Evolutionary conservation across 2,329 filamentous ascomycete genomes (phyloP), one percentile per base, ranked within the genome.

Genomic region (Botryotinia narcissicola): DNA sequence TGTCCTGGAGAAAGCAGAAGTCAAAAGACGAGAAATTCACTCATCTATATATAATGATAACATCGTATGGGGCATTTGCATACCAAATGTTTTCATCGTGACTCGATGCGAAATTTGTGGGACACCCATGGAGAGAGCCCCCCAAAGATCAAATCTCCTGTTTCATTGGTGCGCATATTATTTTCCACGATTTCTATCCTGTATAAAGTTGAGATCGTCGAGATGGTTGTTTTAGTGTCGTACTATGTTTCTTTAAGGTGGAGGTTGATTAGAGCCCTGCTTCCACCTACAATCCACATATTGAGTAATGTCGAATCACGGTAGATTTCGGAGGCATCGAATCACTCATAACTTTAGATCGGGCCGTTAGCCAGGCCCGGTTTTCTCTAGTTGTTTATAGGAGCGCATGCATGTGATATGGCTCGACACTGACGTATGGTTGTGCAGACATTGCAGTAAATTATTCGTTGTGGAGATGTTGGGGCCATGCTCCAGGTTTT

Each of bases 81-180:
- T n/a, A 25, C 32, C 20, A 48, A 12, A 51, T 3, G 8, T 35
- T 40, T 32, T 64, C 32, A 32, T 20, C 59, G 63, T 6, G 62
- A 22, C 44, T 62, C 12, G 10, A 37, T 40, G 40, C 12, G 25
- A 32, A 42, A 16, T 25, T 10, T 48, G 22, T 57, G 51, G n/a
- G n/a, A 57, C 51, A 29, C n/a, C 42, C 25, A 59, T 29, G 57
- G 44, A 64, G 44, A 62, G 48, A 51, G 10, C 51, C 16, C 42
- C 42, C 59, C 32, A 32, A 40, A 51, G 48, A n/a, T n/a, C 3
- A 64, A 32, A 25, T 22, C 16, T 25, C 25, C 10, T 7, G 1
- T 63, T 5, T 12, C 10, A 71, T 71, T 71, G 69, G 69, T 64
- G 59, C 59, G 59, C 59, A 64, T 71, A 64, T 54, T 40, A 22